Evolutionary conservation across 2,329 filamentous ascomycete genomes (phyloP).

Genomic region (Xylariales sp.): DNA sequence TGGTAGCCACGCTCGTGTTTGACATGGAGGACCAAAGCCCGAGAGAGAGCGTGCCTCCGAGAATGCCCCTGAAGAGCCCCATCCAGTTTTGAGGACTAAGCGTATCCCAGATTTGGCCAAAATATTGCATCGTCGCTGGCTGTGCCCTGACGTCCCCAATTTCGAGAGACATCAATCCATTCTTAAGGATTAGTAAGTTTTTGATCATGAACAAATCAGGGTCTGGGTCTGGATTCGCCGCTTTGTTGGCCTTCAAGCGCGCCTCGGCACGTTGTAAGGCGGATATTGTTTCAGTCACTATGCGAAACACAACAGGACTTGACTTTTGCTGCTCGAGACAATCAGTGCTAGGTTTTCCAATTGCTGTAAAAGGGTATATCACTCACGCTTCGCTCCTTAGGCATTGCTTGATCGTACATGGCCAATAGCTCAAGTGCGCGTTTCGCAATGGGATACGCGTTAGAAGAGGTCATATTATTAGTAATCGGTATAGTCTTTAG

Average conservation of each 20-base stretch:
- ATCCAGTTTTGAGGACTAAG: constrained; percentile 68
- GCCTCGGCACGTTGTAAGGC: constrained; percentile 82
- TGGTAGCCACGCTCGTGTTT: constrained; percentile 36
- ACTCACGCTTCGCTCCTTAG: constrained; percentile 71
- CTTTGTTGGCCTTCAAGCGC: constrained; percentile 72
- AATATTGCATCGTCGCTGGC: constrained; percentile 67
- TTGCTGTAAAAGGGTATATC: neutral
- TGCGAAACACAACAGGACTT: constrained; percentile 70
- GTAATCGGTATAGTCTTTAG: constrained; percentile 64
- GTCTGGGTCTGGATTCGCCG: constrained; percentile 69
- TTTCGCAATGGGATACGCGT: constrained; percentile 68
- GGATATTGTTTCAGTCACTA: constrained; percentile 89
- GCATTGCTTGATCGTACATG: constrained; percentile 73
- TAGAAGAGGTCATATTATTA: constrained; percentile 64
- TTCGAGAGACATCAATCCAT: constrained; percentile 94
- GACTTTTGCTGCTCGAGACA: constrained; percentile 59
- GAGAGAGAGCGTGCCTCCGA: constrained; percentile 63
- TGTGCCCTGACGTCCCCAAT: constrained; percentile 77
- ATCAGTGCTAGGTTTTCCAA: constrained; percentile 16
- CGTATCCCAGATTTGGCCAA: constrained; percentile 73
- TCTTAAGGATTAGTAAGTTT: constrained; percentile 93
- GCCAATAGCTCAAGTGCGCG: constrained; percentile 68
- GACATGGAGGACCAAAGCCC: constrained; percentile 49
- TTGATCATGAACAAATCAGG: constrained; percentile 93
- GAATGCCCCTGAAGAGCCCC: constrained; percentile 68